Evolutionary conservation across 441 rosid species (phyloP), one percentile per base, ranked within the genome.

Genomic region (Biscutella laevigata): DNA sequence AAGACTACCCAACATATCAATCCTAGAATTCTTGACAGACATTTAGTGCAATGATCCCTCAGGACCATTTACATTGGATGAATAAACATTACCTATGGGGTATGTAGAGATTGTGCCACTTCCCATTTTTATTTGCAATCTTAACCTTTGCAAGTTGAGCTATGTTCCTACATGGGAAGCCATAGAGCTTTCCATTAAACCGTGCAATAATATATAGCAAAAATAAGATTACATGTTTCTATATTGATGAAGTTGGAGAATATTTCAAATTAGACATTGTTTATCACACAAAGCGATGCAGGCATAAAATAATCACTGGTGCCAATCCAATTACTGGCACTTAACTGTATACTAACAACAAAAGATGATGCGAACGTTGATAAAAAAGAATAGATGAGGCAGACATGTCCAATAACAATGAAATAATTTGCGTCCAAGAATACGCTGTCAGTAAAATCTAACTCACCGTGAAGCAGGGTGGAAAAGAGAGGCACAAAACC

Each of bases 111-210:
- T 81, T 83, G 35, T 82, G 61, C 94, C 94, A 84, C 32, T 79
- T 61, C 52, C 83, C 83, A 46, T 69, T 59, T 53, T 40, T 80
- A 41, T 74, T 78, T 89, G 78, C 77, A 67, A 82, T 53, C 68
- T 76, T 79, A 45, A 86, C 89, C 73, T 78, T 80, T 2, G 88
- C 76, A 40, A 90, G 80, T 61, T 83, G 89, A 39, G 92, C 88
- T 54, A 90, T 77, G 70, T 86, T 86, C 77, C 96, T 86, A 68
- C 42, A 63, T 29, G 19, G 54, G 44, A 69, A 33, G 57, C 57
- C 57, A 61, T 15, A 41, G 13, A 29, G 47, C 8, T 17, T 9
- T 53, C 48, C 12, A 4, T 65, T 20, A 51, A 15, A 53, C 32
- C 32, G 34, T 12, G 54, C 39, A 46, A 24, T 34, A 24, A 46